Conservation (phyloP, 768 basidiomycete species). For the Mrakia hoshinonis region DNA sequence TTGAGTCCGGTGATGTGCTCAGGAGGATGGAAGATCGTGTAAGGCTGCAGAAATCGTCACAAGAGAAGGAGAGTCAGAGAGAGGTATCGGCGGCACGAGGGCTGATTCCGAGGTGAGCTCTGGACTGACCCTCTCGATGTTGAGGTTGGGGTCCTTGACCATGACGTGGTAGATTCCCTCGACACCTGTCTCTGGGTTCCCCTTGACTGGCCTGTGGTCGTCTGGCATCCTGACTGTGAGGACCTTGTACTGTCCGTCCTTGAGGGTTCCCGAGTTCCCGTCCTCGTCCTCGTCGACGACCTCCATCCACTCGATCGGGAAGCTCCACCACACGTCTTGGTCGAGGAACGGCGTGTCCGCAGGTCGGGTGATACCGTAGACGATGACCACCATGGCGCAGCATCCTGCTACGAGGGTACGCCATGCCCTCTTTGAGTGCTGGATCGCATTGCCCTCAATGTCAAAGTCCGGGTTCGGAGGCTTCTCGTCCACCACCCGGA, state of each 20-base stretch:
- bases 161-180: slow-evolving; percentile 27
- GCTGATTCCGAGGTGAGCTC: not conserved
- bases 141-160: slow-evolving; percentile 27
- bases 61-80: not conserved
- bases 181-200: slow-evolving; percentile 18
- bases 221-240: slow-evolving; percentile 26
- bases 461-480: not conserved
- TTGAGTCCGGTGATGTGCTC: slow-evolving; percentile 14
- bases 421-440: not conserved
- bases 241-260: slow-evolving; percentile 27
- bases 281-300: slow-evolving; percentile 5
- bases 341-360: slow-evolving; percentile 21
- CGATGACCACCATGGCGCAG: not conserved
- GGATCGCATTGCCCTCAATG: not conserved
- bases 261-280: not conserved
- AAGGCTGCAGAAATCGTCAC: slow-evolving; percentile 15
- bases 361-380: slow-evolving; percentile 5
- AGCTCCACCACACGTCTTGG: slow-evolving; percentile 17
- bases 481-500: not conserved
- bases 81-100: not conserved
- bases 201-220: slow-evolving; percentile 20
- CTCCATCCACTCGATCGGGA: slow-evolving; percentile 29
- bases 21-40: slow-evolving; percentile 29
- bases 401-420: not conserved
- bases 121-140: slow-evolving; percentile 27